Base-by-base conservation (phyloP, 2,329 filamentous ascomycete species). In the Talaromyces sp. region DNA sequence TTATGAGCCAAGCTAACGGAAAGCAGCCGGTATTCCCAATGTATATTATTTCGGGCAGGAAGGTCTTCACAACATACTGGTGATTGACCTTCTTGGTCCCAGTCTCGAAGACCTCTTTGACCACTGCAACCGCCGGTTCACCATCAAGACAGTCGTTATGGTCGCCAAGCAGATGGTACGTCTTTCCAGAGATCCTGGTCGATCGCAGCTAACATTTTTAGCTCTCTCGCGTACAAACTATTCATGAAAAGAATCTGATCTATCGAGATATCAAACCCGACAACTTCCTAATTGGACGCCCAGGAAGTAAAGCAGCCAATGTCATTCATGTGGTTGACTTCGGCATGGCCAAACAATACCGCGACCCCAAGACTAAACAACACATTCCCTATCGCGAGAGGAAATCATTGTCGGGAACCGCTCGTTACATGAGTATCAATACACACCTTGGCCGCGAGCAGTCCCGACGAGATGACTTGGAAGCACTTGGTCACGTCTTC, bases 1-100 rank as follows among this genome's bases (percentile, higher is more conserved):
- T 58, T 55, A 59, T 48, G 42, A 66, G 67, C 21, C 35, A 61
- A 40, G 66, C 78, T 82, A 68, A 83, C 70, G 7, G 39, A 62
- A 31, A 48, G 31, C 76, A 98, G 93, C 93, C 72, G 95, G 95
- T 72, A 98, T 99, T 70, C 95, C 95, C 72, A 98, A 98, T 85
- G 95, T 99, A 73, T 98, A 98, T 82, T 99, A 98, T 81, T 99
- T 98, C 71, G 95, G 95, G 66, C 95, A 99, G 76, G 93, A 98
- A 79, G 95, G 93, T 70, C 88, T 98, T 33, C 95, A 99, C 83
- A 98, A 99, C 81, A 98, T 98, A 69, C 88, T 99, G 58, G 93
- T 99, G 70, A 98, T 98, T 72, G 93, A 99, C 79, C 84, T 99
- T 46, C 88, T 99, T 28, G 93, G 93, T 16, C 93, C 93, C 59